Evolutionary conservation across 2,329 filamentous ascomycete genomes (phyloP).

Genomic region (Penicillium sp.): DNA sequence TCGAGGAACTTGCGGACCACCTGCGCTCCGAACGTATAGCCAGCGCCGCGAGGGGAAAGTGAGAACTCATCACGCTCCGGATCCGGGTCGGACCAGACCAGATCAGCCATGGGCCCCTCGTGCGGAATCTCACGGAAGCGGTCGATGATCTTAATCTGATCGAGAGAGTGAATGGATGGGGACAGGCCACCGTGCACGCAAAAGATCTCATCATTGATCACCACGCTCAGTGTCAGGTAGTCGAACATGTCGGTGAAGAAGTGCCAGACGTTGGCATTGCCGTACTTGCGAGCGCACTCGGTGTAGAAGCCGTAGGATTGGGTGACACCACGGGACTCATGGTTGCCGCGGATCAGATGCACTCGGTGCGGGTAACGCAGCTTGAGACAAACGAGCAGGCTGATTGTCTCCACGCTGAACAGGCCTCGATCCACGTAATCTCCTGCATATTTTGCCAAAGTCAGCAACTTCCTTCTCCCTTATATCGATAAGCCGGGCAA

Average conservation of each 20-base stretch:
- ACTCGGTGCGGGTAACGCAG: conserved; percentile 94
- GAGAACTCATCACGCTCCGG: conserved; percentile 97
- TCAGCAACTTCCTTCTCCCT: conserved; percentile 7
- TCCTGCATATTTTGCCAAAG: conserved; percentile 51
- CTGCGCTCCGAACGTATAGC: conserved; percentile 96
- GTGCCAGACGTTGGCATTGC: conserved; percentile 98
- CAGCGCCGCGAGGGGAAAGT: conserved; percentile 85
- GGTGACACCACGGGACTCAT: conserved; percentile 94
- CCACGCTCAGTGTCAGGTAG: conserved; percentile 91
- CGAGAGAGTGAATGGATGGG: conserved; percentile 92
- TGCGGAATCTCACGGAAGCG: conserved; percentile 97
- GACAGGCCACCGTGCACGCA: conserved; percentile 93
- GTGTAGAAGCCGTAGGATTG: conserved; percentile 99
- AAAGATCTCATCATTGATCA: conserved; percentile 98
- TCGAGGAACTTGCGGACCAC: conserved; percentile 98
- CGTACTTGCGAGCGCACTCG: conserved; percentile 96
- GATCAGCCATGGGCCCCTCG: conserved; percentile 98
- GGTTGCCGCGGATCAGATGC: conserved; percentile 93
- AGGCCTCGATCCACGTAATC: conserved; percentile 98
- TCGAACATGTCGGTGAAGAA: conserved; percentile 99
- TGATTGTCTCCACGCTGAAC: conserved; percentile 98
- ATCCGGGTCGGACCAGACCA: conserved; percentile 98
- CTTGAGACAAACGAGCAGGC: conserved; percentile 93
- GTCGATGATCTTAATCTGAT: conserved; percentile 99
- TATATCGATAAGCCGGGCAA: neutral